phyloP scores from a whole-genome alignment of 2,329 filamentous ascomycete species.

The Chrysosporium queenslandicum region DNA sequence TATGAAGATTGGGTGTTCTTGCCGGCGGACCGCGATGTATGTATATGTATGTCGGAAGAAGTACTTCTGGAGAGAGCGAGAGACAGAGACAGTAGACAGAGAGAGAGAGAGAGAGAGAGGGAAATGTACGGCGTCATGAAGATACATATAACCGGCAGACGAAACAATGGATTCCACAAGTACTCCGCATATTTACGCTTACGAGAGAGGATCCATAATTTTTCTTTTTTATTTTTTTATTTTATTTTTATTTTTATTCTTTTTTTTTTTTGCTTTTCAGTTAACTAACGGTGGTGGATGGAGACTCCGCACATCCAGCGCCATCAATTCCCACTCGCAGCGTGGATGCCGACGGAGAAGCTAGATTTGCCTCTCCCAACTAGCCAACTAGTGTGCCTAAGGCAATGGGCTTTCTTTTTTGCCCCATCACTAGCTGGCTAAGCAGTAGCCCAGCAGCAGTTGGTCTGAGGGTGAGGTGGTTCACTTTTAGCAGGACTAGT shows the following conservation, averaged over 20 bases:
- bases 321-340: not conserved
- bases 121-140: not conserved
- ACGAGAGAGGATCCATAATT: conserved; percentile 5
- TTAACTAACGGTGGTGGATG: conserved; percentile 5
- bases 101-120: not conserved
- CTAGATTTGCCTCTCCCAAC: too few species aligned
- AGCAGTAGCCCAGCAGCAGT: too few species aligned
- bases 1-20: too few species aligned
- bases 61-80: too few species aligned
- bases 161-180: conserved; percentile 5
- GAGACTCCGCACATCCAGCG: conserved; percentile 7
- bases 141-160: conserved; percentile 8
- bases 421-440: conserved; percentile 1
- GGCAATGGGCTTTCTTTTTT: conserved; percentile 4
- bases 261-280: not conserved
- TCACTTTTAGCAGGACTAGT: too few species aligned
- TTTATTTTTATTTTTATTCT: not conserved
- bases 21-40: too few species aligned
- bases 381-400: too few species aligned
- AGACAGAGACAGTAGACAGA: not conserved
- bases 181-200: conserved; percentile 1
- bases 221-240: not conserved
- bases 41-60: too few species aligned
- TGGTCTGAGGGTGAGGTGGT: too few species aligned
- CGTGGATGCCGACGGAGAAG: not conserved